A percentile compares a stretch with the other conserved stretches of the same genome.
Conservation (phyloP, 176 grass and related monocot species). For the Oryza officinalis region DNA sequence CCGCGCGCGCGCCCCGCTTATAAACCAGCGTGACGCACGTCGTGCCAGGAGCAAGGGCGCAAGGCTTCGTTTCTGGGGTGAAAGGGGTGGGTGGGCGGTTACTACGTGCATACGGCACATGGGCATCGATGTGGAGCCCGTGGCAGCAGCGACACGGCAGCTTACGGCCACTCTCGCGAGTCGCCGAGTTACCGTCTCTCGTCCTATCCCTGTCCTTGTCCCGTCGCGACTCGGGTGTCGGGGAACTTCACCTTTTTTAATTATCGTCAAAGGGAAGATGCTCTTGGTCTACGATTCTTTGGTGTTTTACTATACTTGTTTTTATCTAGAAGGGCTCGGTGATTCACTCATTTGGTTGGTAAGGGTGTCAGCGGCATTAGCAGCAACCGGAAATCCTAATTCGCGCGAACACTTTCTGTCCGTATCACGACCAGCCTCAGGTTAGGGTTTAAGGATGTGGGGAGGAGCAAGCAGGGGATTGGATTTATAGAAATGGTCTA, state of each 20-base stretch:
- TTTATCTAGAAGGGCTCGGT: not conserved
- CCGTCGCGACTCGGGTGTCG: not conserved
- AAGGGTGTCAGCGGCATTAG: too few species aligned
- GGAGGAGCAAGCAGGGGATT: too few species aligned
- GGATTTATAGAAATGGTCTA: too few species aligned
- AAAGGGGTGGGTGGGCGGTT: constrained; percentile 25
- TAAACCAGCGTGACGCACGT: not conserved
- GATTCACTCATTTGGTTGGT: not conserved
- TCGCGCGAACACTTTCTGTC: too few species aligned
- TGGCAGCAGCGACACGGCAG: constrained; percentile 25
- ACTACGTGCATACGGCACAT: not conserved
- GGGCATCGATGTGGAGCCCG: not conserved
- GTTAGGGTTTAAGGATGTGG: too few species aligned
- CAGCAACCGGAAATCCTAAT: too few species aligned
- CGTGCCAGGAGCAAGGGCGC: not conserved
- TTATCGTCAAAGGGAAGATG: not conserved
- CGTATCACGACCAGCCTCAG: too few species aligned
- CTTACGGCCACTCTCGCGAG: not conserved
- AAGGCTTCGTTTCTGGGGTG: not conserved
- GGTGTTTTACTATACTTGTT: not conserved
- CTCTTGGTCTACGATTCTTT: not conserved
- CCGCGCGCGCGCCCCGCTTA: not conserved
- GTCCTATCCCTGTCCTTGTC: not conserved
- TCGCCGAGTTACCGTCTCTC: not conserved
- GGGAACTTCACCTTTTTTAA: not conserved